Evolutionary conservation across 805 yeast species (phyloP), one percentile per base, ranked within the genome.

Genomic region (Alloascoidea africana): DNA sequence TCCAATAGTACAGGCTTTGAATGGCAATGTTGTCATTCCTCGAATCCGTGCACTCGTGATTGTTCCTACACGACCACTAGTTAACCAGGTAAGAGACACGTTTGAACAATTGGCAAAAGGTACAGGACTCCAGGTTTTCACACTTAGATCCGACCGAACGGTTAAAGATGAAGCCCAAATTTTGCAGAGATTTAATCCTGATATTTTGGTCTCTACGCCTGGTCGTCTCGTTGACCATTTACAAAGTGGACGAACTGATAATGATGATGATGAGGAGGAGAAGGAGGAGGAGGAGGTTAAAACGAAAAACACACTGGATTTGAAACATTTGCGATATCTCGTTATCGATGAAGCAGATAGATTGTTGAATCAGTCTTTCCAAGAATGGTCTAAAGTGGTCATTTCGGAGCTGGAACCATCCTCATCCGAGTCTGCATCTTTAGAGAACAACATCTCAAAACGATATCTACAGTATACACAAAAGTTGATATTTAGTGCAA

Each of bases 281-380:
- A 34, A 42, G 2, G 59, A 63, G 1, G 63, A 60, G 37, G 57
- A 60, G 8, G 14, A 60, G 2, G 48, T 62, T 5, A 44, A 60
- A 3, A 15, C 36, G 36, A 14, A 43, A 51, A 48, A 30, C 33
- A 33, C 17, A 48, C 52, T 1, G 32, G 27, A 14, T 41, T 55
- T 86, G 41, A 54, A 58, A 16, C 62, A 66, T 37, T 62, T 87
- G 41, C 63, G 71, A 44, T 80, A 66, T 54, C 66, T 89, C 41
- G 94, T 89, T 3, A 80, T 89, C 80, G 98, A 89, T 59, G 98
- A 89, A 62, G 98, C 98, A 16, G 98, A 89, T 59, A 69, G 98
- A 54, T 68, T 89, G 46, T 61, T 91, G 45, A 85, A 84, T 50
- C 96, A 91, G 54, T 73, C 82, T 11, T 91, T 85, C 56, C 96